Evolutionary conservation across 148 eudicot genomes (phyloP).

Genomic region (Rheum nobile): DNA sequence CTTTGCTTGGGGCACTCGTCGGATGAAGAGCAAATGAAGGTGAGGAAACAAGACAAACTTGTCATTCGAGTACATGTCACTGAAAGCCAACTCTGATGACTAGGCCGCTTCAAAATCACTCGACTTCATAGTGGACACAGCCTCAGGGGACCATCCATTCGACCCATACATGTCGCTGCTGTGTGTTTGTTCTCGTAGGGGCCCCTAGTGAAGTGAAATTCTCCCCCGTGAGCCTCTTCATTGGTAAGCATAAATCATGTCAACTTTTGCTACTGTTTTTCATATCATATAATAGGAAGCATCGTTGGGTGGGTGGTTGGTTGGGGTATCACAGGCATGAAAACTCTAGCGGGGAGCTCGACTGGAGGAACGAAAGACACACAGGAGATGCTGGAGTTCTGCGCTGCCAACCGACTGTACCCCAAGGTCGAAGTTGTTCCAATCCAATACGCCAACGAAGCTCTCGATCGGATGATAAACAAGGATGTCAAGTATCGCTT

Average conservation of each 20-base stretch:
- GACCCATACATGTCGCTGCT: conserved; percentile 53
- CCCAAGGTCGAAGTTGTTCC: conserved; percentile 59
- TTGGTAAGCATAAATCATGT: conserved; percentile 25
- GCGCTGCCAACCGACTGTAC: conserved; percentile 45
- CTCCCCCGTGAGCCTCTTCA: conserved; percentile 35
- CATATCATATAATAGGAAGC: background rate
- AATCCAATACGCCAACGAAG: conserved; percentile 59
- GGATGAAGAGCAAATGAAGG: background rate
- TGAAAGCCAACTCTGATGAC: background rate
- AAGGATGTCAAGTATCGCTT: conserved; percentile 72
- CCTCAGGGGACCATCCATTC: conserved; percentile 63
- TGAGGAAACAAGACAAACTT: background rate
- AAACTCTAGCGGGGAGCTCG: too few relatives aligned
- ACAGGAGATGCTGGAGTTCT: too few relatives aligned
- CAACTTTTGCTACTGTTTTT: background rate
- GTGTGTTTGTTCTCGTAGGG: conserved; percentile 55
- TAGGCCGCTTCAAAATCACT: conserved; percentile 45
- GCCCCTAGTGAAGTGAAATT: conserved; percentile 58
- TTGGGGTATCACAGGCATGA: too few relatives aligned
- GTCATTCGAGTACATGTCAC: too few relatives aligned
- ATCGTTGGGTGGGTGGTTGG: too few relatives aligned
- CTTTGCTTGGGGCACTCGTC: conserved; percentile 21
- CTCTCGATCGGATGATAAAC: conserved; percentile 61
- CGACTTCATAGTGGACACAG: conserved; percentile 69
- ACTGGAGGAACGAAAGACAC: conserved; percentile 65